phyloP scores from a whole-genome alignment of 2,329 filamentous ascomycete genomes.

The Epichloe festucae region DNA sequence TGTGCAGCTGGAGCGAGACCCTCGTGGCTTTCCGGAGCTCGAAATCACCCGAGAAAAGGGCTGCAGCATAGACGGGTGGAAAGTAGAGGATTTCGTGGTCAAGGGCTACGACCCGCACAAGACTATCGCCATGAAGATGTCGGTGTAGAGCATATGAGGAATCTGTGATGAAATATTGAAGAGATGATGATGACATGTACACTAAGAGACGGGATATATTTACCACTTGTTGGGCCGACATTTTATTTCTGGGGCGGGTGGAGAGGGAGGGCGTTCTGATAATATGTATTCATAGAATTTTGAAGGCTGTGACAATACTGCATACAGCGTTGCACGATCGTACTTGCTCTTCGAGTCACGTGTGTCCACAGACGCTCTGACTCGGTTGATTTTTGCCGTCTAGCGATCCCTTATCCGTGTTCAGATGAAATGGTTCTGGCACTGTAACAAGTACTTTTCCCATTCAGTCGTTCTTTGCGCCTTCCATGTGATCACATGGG shows the following conservation, averaged over 20 bases:
- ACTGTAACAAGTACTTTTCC: too few species aligned
- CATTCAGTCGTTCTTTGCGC: too few species aligned
- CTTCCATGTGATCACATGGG: too few species aligned
- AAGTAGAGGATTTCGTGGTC: constrained; percentile 74
- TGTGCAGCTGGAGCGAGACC: constrained; percentile 67
- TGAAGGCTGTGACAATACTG: background rate
- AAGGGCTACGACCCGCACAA: constrained; percentile 85
- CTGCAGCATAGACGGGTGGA: constrained; percentile 82
- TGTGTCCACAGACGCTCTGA: too few species aligned
- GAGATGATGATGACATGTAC: background rate
- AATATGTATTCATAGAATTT: background rate
- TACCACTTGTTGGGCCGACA: too few species aligned
- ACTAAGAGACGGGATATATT: too few species aligned
- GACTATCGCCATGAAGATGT: constrained; percentile 97
- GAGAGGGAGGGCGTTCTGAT: background rate
- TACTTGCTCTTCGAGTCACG: background rate
- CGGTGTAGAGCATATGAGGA: constrained; percentile 42
- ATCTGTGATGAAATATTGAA: background rate
- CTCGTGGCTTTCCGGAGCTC: constrained; percentile 66
- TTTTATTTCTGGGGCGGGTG: too few species aligned
- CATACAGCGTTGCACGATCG: background rate
- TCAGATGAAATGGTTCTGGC: too few species aligned
- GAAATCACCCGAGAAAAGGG: constrained; percentile 55
- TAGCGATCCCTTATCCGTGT: too few species aligned
- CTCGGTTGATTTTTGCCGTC: too few species aligned